These are phyloP conservation scores for Alternaria burnsii DNA, from an alignment of 2,329 filamentous ascomycete species.

Conservation along the genomic window DNA sequence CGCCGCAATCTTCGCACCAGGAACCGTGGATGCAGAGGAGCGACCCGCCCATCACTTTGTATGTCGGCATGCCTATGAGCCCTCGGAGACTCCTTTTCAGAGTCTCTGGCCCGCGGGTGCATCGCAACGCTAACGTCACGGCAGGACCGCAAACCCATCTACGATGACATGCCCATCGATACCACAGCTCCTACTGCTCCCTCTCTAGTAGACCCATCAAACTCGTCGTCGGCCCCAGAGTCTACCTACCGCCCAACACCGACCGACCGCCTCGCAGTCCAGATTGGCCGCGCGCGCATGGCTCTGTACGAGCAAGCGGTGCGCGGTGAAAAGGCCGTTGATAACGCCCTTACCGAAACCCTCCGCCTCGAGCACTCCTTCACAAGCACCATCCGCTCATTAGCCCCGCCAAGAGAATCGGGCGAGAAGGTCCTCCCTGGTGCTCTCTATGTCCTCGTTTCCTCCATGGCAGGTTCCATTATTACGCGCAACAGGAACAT, in stretches of 20 bases:
- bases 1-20: conserved; percentile 58
- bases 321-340: conserved; percentile 81
- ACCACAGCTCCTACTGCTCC: conserved; percentile 52
- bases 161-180: conserved; percentile 68
- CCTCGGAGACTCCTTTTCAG: background rate
- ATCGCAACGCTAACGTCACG: background rate
- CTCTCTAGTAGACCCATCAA: conserved; percentile 39
- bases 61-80: conserved; percentile 10
- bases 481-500: conserved; percentile 87
- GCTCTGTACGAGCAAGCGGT: conserved; percentile 80
- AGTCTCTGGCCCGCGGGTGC: background rate
- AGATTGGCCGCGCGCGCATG: conserved; percentile 82
- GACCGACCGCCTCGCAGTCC: conserved; percentile 85
- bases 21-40: conserved; percentile 60
- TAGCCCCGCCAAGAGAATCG: conserved; percentile 84
- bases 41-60: conserved; percentile 31
- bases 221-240: conserved; percentile 40
- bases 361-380: conserved; percentile 89
- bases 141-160: conserved; percentile 70
- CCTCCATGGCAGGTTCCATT: conserved; percentile 94
- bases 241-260: conserved; percentile 69
- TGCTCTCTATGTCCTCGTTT: conserved; percentile 88
- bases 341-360: conserved; percentile 79
- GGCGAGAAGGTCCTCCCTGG: conserved; percentile 92
- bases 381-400: conserved; percentile 85